Evolutionary conservation across 371 early-diverging fungal species (phyloP).

Genomic region (Blastocladiella emersonii): DNA sequence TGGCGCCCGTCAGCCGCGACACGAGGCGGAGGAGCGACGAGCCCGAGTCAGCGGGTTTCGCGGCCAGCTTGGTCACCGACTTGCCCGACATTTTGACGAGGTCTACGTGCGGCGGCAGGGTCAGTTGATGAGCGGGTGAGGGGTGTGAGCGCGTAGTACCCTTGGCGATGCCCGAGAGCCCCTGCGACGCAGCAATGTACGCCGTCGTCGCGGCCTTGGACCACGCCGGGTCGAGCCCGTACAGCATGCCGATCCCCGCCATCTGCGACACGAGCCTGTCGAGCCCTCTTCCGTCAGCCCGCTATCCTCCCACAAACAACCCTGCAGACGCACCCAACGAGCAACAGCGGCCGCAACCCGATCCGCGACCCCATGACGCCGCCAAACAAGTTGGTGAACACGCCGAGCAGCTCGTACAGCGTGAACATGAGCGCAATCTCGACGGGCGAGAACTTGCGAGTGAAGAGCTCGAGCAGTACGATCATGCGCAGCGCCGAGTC

Average conservation of each 20-base stretch:
- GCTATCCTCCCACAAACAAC: too few species aligned
- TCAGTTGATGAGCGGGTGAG: too few species aligned
- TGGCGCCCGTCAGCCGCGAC: slow-evolving; percentile 16
- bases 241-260: slow-evolving; percentile 12
- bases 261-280: slow-evolving; percentile 10
- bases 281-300: too few species aligned
- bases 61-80: slow-evolving; percentile 13
- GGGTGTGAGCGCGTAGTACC: too few species aligned
- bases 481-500: slow-evolving; percentile 19
- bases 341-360: slow-evolving; percentile 11
- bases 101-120: slow-evolving; percentile 7
- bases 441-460: slow-evolving; percentile 4
- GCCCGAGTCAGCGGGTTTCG: neutral
- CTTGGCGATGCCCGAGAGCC: slow-evolving; percentile 14
- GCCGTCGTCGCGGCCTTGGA: slow-evolving; percentile 9
- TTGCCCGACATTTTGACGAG: slow-evolving; percentile 18
- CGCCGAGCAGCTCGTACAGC: slow-evolving; percentile 15
- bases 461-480: slow-evolving; percentile 13
- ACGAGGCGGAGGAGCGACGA: slow-evolving; percentile 12
- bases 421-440: slow-evolving; percentile 15
- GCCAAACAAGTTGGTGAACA: slow-evolving; percentile 16
- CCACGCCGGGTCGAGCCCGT: slow-evolving; percentile 10
- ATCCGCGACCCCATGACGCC: slow-evolving; percentile 14
- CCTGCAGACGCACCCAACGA: slow-evolving; percentile 1
- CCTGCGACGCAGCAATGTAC: slow-evolving; percentile 12